Conservation (phyloP, 345 rosid species). For the Gossypium herbaceum region DNA sequence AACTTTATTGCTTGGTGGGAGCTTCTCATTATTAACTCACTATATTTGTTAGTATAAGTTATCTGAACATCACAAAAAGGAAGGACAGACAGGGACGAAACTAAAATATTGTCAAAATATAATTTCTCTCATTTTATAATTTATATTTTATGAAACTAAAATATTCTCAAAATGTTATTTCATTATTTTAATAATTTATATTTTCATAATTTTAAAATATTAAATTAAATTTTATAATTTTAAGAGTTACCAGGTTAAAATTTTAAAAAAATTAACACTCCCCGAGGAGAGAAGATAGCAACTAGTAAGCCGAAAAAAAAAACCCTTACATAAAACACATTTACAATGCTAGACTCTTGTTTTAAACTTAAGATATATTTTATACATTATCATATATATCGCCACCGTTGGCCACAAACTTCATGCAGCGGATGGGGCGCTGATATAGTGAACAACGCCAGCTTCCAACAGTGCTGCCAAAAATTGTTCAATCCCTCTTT, state of each 20-base stretch:
- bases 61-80: no score
- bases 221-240: no score
- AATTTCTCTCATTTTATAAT: no score
- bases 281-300: no score
- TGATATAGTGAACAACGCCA: conserved; percentile 21
- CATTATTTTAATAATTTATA: no score
- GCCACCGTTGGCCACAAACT: background rate
- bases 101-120: no score
- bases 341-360: background rate
- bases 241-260: no score
- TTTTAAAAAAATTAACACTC: no score
- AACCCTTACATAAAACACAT: background rate
- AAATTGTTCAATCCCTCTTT: conserved; percentile 7
- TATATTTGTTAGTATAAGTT: background rate
- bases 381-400: background rate
- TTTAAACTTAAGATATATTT: background rate
- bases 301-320: background rate
- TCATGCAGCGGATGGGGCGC: conserved; percentile 55
- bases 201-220: no score
- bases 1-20: background rate
- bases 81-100: no score
- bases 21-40: background rate
- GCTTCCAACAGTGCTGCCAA: conserved; percentile 34
- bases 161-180: no score
- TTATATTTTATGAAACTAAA: no score